phyloP scores from a whole-genome alignment of 345 rosid genomes.

The Citrus maxima region DNA sequence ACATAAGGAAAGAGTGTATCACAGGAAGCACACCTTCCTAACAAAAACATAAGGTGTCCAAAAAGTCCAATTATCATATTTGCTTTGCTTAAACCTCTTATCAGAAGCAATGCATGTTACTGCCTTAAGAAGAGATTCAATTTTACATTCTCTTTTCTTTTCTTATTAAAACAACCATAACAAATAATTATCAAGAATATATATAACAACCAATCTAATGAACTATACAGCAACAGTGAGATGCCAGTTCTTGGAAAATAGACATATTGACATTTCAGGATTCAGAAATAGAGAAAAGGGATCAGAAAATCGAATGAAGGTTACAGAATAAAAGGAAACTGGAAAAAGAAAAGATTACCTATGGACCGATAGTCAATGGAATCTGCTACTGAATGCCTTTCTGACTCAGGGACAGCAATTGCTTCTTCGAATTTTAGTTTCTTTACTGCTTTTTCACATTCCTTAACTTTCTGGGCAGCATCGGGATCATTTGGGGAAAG shows the following conservation, averaged over 20 bases:
- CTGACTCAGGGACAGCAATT: constrained; percentile 71
- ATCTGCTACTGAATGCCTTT: constrained; percentile 77
- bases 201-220: neutral
- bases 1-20: neutral
- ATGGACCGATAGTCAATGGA: constrained; percentile 75
- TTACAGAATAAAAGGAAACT: neutral
- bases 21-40: neutral
- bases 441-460: constrained; percentile 94
- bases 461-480: constrained; percentile 81
- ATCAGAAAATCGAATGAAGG: constrained; percentile 10
- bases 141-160: neutral
- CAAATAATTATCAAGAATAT: neutral
- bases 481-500: constrained; percentile 92
- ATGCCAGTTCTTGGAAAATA: neutral
- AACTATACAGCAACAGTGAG: neutral
- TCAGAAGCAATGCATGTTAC: neutral
- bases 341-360: constrained; percentile 42
- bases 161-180: neutral
- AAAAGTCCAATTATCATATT: neutral
- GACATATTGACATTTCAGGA: neutral
- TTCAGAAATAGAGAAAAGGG: neutral
- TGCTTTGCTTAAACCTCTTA: neutral
- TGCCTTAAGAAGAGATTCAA: neutral
- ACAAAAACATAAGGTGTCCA: neutral
- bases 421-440: constrained; percentile 97